A percentile compares a stretch with the other conserved stretches of the same genome.
Evolutionary conservation across 192 early-diverging fungal species (phyloP).

Genomic region (Coemansia guatemalensis): DNA sequence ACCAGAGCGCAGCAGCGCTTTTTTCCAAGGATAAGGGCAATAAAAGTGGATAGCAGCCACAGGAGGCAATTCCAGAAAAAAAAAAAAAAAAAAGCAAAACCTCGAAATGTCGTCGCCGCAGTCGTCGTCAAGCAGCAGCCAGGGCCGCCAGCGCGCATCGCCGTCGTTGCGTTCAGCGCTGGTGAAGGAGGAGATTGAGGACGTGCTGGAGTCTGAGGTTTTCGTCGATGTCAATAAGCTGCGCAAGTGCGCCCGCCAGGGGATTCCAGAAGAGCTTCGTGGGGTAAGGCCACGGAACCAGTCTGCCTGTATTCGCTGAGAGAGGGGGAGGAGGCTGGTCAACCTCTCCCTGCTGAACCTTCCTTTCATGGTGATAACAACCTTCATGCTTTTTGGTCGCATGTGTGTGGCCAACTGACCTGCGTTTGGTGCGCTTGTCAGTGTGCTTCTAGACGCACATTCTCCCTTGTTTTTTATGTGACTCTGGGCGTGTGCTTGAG

Average conservation of each 20-base stretch:
- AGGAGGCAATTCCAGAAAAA: neutral
- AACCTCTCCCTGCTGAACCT: neutral
- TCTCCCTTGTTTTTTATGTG: slow-evolving; percentile 6
- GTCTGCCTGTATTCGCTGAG: neutral
- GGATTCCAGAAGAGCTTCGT: slow-evolving; percentile 78
- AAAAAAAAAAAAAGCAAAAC: too few relatives aligned
- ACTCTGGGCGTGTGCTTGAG: slow-evolving; percentile 1
- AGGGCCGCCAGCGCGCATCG: slow-evolving; percentile 39
- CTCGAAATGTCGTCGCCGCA: slow-evolving; percentile 37
- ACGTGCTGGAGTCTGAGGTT: slow-evolving; percentile 77
- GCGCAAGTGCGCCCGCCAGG: slow-evolving; percentile 71
- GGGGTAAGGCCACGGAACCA: slow-evolving; percentile 45
- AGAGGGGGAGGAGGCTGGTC: slow-evolving; percentile 41
- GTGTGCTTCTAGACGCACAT: too few relatives aligned
- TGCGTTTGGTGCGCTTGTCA: too few relatives aligned
- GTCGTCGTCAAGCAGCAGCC: slow-evolving; percentile 51
- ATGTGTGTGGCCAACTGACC: too few relatives aligned
- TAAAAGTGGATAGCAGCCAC: too few relatives aligned
- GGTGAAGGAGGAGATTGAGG: slow-evolving; percentile 61
- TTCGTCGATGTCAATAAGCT: slow-evolving; percentile 81
- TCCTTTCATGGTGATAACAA: neutral
- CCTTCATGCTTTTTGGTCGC: neutral
- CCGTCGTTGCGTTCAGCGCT: slow-evolving; percentile 53
- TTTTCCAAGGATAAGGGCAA: too few relatives aligned
- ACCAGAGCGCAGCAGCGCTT: neutral